phyloP scores from a whole-genome alignment of 2,329 filamentous ascomycete species.

The Tolypocladium capitatum region DNA sequence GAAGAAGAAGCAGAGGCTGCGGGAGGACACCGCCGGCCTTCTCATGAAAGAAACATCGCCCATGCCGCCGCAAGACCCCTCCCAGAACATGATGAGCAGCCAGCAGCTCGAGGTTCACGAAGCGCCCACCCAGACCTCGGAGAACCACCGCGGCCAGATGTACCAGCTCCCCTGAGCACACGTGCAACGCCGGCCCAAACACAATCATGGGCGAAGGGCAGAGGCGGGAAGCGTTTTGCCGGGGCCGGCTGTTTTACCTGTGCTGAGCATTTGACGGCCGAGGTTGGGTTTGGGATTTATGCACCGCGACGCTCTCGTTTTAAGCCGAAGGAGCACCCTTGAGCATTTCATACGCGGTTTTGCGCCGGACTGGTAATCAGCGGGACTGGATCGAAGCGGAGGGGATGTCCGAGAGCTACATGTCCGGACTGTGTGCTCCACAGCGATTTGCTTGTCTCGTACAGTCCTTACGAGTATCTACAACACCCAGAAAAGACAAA shows the following conservation, averaged over 20 bases:
- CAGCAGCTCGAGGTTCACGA: constrained; percentile 21
- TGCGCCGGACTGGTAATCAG: no score
- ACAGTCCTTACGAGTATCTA: no score
- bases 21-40: constrained; percentile 2
- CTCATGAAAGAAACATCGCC: not conserved
- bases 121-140: constrained; percentile 20
- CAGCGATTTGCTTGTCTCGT: no score
- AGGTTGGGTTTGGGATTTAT: not conserved
- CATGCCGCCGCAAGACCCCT: not conserved
- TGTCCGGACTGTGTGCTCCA: no score
- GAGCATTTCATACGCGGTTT: no score
- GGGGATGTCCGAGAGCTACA: no score
- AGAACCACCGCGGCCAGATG: constrained; percentile 24
- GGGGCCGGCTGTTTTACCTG: not conserved
- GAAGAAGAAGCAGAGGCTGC: constrained; percentile 11
- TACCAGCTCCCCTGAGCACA: constrained; percentile 21
- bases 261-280: not conserved
- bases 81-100: not conserved
- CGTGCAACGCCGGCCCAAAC: not conserved
- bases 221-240: not conserved
- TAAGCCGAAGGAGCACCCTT: not conserved
- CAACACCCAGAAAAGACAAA: no score
- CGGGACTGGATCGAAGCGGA: no score
- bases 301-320: not conserved
- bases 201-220: not conserved